Evolutionary conservation across 192 early-diverging fungal species (phyloP), one percentile per base, ranked within the genome.

Genomic region (Dissophora ornata): DNA sequence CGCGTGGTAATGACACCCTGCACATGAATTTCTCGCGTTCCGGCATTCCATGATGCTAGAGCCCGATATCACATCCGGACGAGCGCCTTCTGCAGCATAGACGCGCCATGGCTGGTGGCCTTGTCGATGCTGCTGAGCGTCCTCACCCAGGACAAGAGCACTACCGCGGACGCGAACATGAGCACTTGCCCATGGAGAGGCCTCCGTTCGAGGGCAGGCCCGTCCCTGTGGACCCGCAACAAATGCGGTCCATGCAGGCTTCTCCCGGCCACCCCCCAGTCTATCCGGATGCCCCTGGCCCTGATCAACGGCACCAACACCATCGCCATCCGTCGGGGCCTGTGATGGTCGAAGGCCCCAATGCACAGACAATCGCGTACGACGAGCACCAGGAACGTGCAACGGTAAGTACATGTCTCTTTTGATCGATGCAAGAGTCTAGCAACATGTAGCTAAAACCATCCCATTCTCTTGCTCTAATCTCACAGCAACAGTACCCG

Each of bases 11-110:
- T n/a, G 33, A 32, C 46, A 25, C 25, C 25, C 25, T 25, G 11
- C 19, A 25, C 25, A 6, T 38, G 36, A 13, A 9, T 28, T 25
- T 13, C 12, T 11, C 25, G 6, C 25, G 49, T 25, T 25, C 25
- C 30, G 22, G 7, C 32, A 30, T 4, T 34, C 16, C n/a, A 4
- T 3, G 13, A 51, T 21, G 6, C 7, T 22, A 67, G 46, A n/a
- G 16, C 21, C 64, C 53, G 4, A 28, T 36, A 10, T 21, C 19
- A n/a, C 64, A 46, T 29, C 32, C 32, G 15, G 64, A 67, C 30
- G 64, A 67, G 22, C 64, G 64, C 3, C 64, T 47, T 3, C 12
- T 56, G 32, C 36, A 38, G 36, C 36, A 67, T 24, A 45, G 64
- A 29, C 45, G 54, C 9, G 64, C 38, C 4, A 47, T 36, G 54